Conservation (phyloP, 768 basidiomycete species). For the Naganishia antarctica region DNA sequence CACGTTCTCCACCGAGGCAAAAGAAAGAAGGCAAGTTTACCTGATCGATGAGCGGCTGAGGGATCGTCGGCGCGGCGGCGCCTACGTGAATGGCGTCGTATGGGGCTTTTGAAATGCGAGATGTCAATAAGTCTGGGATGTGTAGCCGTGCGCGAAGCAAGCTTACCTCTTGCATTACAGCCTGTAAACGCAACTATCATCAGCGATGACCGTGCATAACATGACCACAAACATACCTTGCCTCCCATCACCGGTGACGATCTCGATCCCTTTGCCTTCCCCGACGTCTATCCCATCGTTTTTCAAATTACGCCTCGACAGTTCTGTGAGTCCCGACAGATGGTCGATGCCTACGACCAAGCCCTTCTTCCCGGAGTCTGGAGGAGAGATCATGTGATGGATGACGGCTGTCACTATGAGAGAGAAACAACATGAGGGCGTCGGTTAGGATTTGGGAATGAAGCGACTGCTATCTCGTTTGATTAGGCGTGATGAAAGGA, state of each 20-base stretch:
- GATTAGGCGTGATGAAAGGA: background rate
- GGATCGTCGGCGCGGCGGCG: conserved; percentile 75
- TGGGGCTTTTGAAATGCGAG: conserved; percentile 49
- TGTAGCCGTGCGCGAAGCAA: background rate
- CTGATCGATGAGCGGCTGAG: conserved; percentile 61
- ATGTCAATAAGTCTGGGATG: background rate
- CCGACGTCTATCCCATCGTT: conserved; percentile 59
- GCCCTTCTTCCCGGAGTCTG: conserved; percentile 1
- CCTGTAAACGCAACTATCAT: conserved; percentile 46
- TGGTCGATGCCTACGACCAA: conserved; percentile 85
- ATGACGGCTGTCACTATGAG: conserved; percentile 60
- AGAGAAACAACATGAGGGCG: background rate
- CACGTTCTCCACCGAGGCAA: too few species aligned
- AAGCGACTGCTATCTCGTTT: background rate
- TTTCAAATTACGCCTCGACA: conserved; percentile 58
- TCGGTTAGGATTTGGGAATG: too few species aligned
- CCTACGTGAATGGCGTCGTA: conserved; percentile 90
- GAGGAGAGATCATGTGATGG: conserved; percentile 59
- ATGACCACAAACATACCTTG: conserved; percentile 49
- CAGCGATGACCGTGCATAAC: background rate
- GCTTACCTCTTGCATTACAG: background rate
- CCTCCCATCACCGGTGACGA: conserved; percentile 75
- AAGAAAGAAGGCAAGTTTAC: conserved; percentile 52
- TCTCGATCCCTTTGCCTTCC: conserved; percentile 55
- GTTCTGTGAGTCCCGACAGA: conserved; percentile 70